A percentile compares a stretch with the other conserved stretches of the same genome.
Evolutionary conservation across 2,329 filamentous ascomycete species (phyloP).

Genomic region (Chrysoporthe puriensis): DNA sequence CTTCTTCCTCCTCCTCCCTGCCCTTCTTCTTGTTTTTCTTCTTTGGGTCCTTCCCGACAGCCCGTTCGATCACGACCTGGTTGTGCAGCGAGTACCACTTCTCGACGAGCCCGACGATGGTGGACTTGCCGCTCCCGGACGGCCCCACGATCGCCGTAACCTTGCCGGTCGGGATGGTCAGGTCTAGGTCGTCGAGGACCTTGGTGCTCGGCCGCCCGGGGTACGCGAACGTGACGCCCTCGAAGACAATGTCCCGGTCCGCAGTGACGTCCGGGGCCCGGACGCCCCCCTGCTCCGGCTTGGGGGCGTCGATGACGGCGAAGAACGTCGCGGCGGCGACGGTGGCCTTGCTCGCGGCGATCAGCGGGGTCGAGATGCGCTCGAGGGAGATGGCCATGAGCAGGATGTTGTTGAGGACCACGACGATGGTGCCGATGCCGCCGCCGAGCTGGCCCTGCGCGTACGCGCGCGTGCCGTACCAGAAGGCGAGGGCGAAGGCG

Average conservation of each 20-base stretch:
- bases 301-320: conserved; percentile 54
- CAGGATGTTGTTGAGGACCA: conserved; percentile 63
- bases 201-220: conserved; percentile 67
- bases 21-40: conserved; percentile 47
- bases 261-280: conserved; percentile 54
- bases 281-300: conserved; percentile 44
- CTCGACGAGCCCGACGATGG: conserved; percentile 71
- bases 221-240: conserved; percentile 73
- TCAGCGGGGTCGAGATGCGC: conserved; percentile 59
- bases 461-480: conserved; percentile 61
- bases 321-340: conserved; percentile 64
- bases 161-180: conserved; percentile 65
- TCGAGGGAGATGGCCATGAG: conserved; percentile 61
- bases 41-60: conserved; percentile 50
- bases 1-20: conserved; percentile 40
- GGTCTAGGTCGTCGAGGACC: conserved; percentile 62
- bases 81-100: conserved; percentile 70
- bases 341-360: conserved; percentile 61
- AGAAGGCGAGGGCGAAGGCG: conserved; percentile 61
- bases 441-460: conserved; percentile 50
- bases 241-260: conserved; percentile 60
- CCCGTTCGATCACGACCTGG: conserved; percentile 55
- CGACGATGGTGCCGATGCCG: conserved; percentile 57
- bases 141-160: conserved; percentile 75
- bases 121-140: conserved; percentile 75